A percentile compares a stretch with the other conserved stretches of the same genome.
phyloP scores from a whole-genome alignment of 164 flowering plant species.

The Kalanchoe fedtschenkoi region DNA sequence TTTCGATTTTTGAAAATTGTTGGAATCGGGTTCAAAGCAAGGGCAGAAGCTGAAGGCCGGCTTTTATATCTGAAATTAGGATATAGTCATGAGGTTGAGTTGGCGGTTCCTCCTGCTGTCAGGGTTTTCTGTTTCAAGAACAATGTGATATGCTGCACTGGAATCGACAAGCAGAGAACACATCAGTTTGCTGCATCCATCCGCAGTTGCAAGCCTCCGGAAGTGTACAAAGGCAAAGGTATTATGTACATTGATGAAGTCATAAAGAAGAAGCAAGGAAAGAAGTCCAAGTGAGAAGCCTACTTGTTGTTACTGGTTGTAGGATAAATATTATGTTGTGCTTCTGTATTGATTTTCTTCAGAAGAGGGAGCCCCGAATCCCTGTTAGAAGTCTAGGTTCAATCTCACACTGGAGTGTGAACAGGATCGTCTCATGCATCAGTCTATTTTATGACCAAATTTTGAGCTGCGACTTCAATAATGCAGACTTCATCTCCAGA shows the following conservation, averaged over 20 bases:
- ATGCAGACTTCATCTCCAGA: not conserved
- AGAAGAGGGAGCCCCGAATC: no score
- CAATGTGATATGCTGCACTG: conserved; percentile 67
- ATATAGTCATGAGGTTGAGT: conserved; percentile 82
- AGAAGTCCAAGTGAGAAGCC: conserved; percentile 49
- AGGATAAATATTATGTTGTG: no score
- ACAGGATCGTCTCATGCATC: no score
- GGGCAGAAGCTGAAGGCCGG: conserved; percentile 80
- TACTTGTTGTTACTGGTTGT: no score
- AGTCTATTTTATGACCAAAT: no score
- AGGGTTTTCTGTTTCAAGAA: conserved; percentile 82
- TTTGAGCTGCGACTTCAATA: no score
- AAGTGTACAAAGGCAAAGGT: conserved; percentile 85
- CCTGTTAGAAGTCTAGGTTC: no score
- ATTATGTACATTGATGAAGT: conserved; percentile 79
- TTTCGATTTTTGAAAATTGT: conserved; percentile 82
- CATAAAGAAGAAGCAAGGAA: conserved; percentile 75
- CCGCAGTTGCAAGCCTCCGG: conserved; percentile 84
- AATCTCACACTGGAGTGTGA: no score
- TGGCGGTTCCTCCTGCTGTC: conserved; percentile 85
- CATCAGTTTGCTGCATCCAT: conserved; percentile 82
- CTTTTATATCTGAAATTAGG: conserved; percentile 70
- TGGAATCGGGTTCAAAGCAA: conserved; percentile 87
- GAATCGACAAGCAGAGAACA: conserved; percentile 67
- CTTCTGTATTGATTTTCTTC: no score